Conservation (phyloP, 2,329 filamentous ascomycete genomes). For the Aspergillus sp. region DNA sequence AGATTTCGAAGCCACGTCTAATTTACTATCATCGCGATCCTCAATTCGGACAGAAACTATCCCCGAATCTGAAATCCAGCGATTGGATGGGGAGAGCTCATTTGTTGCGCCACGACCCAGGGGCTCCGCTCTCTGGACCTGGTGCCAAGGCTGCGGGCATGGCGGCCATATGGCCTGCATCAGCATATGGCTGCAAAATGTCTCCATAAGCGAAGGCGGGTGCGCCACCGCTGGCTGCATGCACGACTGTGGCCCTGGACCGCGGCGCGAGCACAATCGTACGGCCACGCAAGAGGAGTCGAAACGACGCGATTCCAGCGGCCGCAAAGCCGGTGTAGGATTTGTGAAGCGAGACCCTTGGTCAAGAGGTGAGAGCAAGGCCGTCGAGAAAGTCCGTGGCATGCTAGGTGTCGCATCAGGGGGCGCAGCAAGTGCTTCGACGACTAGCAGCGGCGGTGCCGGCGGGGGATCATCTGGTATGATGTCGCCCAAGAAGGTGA, state of each 20-base stretch:
- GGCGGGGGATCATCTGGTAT: conserved; percentile 24
- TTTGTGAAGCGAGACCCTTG: conserved; percentile 42
- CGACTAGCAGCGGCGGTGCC: conserved; percentile 11
- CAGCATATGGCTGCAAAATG: conserved; percentile 50
- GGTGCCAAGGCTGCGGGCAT: conserved; percentile 59
- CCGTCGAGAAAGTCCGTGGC: conserved; percentile 42
- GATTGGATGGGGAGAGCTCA: conserved; percentile 17
- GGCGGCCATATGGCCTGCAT: conserved; percentile 56
- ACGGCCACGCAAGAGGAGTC: conserved; percentile 25
- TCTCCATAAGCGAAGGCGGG: conserved; percentile 46
- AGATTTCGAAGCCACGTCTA: conserved; percentile 24
- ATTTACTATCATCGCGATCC: conserved; percentile 43
- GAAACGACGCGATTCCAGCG: conserved; percentile 26
- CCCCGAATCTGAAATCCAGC: conserved; percentile 19
- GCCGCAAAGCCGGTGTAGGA: conserved; percentile 27
- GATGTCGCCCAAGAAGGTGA: conserved; percentile 41
- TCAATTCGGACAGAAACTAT: conserved; percentile 31
- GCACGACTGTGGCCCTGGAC: conserved; percentile 55
- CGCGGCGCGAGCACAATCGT: conserved; percentile 38
- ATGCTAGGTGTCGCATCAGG: conserved; percentile 32
- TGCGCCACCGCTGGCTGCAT: conserved; percentile 57
- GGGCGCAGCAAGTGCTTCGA: conserved; percentile 16
- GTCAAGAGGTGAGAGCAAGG: conserved; percentile 40
- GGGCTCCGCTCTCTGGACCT: conserved; percentile 46
- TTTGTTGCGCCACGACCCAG: conserved; percentile 22